A percentile compares a stretch with the other conserved stretches of the same genome.
These are phyloP conservation scores for Carex cristatella DNA, from an alignment of 176 grass and related monocot genomes.

Conservation along the genomic window DNA sequence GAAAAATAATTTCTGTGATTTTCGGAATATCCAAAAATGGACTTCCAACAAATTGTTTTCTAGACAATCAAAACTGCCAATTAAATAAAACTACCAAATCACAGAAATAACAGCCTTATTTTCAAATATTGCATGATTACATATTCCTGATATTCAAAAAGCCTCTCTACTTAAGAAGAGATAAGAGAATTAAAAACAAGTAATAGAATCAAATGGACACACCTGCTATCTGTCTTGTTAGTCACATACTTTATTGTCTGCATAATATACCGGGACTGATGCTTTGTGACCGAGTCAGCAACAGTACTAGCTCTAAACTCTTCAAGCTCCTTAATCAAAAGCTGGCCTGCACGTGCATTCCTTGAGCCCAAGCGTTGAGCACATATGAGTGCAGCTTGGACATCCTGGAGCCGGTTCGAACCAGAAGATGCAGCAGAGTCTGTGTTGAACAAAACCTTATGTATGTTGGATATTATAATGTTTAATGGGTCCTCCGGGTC, in stretches of 20 bases:
- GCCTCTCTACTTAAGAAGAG: background rate
- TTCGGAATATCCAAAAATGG: background rate
- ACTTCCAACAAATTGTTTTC: background rate
- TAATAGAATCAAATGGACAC: constrained; percentile 27
- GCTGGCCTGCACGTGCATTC: constrained; percentile 75
- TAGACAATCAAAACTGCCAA: background rate
- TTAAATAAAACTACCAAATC: background rate
- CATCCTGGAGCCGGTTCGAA: constrained; percentile 86
- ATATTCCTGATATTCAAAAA: background rate
- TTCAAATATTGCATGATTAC: background rate
- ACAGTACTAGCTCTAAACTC: constrained; percentile 68
- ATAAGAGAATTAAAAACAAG: background rate
- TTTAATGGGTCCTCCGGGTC: constrained; percentile 96
- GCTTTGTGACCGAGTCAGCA: constrained; percentile 86
- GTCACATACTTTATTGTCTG: constrained; percentile 89
- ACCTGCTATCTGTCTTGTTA: constrained; percentile 79
- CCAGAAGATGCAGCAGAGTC: constrained; percentile 64
- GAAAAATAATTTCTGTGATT: background rate
- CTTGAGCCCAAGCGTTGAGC: constrained; percentile 76
- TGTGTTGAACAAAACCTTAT: constrained; percentile 85
- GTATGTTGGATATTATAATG: constrained; percentile 95
- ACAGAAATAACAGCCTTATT: background rate
- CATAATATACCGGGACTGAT: constrained; percentile 90
- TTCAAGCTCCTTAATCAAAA: constrained; percentile 90
- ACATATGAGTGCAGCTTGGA: constrained; percentile 87